Conservation (phyloP, 176 grass and related monocot species). For the Ensete glaucum region DNA sequence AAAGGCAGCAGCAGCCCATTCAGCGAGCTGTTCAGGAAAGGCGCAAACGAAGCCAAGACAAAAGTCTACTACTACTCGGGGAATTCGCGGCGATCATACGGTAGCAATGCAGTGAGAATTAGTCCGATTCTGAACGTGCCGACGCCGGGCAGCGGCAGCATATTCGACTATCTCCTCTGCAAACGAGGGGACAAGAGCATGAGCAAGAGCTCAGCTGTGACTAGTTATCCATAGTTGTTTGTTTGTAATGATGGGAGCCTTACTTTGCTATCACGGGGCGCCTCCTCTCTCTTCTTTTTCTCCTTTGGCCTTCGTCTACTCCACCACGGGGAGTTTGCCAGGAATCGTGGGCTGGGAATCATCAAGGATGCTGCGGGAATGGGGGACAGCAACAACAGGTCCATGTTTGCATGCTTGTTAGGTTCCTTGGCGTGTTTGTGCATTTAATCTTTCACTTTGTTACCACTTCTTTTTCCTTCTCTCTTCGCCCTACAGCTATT, state of each 20-base stretch:
- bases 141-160: background rate
- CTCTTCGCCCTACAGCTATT: too few species aligned
- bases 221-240: slow-evolving; percentile 2
- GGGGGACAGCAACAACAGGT: slow-evolving; percentile 5
- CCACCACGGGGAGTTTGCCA: background rate
- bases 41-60: background rate
- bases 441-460: too few species aligned
- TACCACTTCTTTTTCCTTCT: background rate
- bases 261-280: background rate
- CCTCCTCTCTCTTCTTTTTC: background rate
- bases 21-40: background rate
- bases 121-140: slow-evolving; percentile 15
- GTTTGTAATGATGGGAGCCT: slow-evolving; percentile 15
- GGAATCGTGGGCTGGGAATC: background rate
- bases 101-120: slow-evolving; percentile 7
- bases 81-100: background rate
- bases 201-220: background rate
- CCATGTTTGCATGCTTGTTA: background rate
- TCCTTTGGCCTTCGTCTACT: background rate
- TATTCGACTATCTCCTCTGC: slow-evolving; percentile 11
- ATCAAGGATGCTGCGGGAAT: background rate
- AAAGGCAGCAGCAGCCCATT: too few species aligned
- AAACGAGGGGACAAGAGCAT: slow-evolving; percentile 16
- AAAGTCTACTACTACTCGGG: slow-evolving; percentile 16
- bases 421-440: background rate